phyloP scores from a whole-genome alignment of 768 basidiomycete species.

The Sporobolomyces roseus region DNA sequence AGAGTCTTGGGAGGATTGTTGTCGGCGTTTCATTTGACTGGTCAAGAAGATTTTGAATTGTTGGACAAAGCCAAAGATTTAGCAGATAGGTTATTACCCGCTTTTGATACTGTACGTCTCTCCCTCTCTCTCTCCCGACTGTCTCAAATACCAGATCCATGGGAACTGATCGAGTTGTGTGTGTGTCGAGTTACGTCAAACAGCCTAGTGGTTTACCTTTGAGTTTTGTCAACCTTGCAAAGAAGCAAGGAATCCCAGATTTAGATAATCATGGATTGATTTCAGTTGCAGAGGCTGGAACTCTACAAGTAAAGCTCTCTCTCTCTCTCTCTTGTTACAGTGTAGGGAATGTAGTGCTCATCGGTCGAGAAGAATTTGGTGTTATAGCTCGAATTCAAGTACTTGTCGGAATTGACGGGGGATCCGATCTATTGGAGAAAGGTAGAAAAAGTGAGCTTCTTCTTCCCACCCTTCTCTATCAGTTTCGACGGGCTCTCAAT shows the following conservation, averaged over 20 bases:
- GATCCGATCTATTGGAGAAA: slow-evolving; percentile 76
- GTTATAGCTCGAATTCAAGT: slow-evolving; percentile 77
- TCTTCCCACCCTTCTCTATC: neutral
- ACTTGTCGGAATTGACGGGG: slow-evolving; percentile 73
- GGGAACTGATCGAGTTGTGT: too few relatives aligned
- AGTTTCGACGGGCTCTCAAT: too few relatives aligned
- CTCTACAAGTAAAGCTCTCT: slow-evolving; percentile 20
- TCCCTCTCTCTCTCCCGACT: too few relatives aligned
- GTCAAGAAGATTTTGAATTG: slow-evolving; percentile 59
- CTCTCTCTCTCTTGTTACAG: neutral
- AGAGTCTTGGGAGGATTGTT: slow-evolving; percentile 85
- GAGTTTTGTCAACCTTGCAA: slow-evolving; percentile 70
- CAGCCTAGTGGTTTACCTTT: slow-evolving; percentile 68
- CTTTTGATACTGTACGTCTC: slow-evolving; percentile 61
- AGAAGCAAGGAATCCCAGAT: slow-evolving; percentile 61
- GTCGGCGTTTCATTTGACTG: slow-evolving; percentile 75
- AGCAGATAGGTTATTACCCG: slow-evolving; percentile 76
- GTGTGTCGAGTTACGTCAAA: too few relatives aligned
- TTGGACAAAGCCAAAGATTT: slow-evolving; percentile 75
- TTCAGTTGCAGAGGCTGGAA: slow-evolving; percentile 75
- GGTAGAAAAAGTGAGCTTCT: slow-evolving; percentile 60
- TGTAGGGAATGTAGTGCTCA: neutral
- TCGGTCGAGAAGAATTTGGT: neutral
- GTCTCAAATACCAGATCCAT: too few relatives aligned
- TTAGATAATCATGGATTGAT: slow-evolving; percentile 60